Percentiles rank a stretch among this genome's conserved stretches.
phyloP scores from a whole-genome alignment of 257 asterid species.

The Dorcoceras hygrometricum region DNA sequence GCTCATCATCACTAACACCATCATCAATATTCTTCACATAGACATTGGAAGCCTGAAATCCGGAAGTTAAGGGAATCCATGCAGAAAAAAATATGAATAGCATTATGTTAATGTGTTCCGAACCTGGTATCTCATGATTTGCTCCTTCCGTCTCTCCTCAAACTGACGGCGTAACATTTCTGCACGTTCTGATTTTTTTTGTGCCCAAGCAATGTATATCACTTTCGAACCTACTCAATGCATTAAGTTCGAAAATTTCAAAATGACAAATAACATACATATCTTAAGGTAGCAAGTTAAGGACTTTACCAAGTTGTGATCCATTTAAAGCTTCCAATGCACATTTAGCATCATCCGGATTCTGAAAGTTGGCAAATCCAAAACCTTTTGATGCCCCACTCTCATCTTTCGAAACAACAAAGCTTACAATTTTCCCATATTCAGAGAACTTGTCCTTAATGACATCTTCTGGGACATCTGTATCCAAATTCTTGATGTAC shows the following conservation, averaged over 20 bases:
- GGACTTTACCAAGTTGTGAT: constrained; percentile 56
- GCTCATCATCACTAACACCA: constrained; percentile 60
- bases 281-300: constrained; percentile 12
- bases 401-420: constrained; percentile 51
- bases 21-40: constrained; percentile 81
- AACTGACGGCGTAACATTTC: constrained; percentile 58
- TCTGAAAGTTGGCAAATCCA: constrained; percentile 70
- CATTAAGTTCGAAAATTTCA: constrained; percentile 10
- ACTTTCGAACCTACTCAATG: constrained; percentile 58
- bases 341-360: constrained; percentile 56
- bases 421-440: constrained; percentile 53
- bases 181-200: constrained; percentile 76
- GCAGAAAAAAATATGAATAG: not conserved
- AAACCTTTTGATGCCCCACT: constrained; percentile 70
- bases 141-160: constrained; percentile 76
- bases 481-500: constrained; percentile 64
- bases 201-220: constrained; percentile 79
- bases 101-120: constrained; percentile 8
- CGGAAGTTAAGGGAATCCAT: constrained; percentile 15
- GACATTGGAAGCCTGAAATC: constrained; percentile 68
- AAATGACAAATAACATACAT: not conserved
- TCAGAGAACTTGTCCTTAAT: constrained; percentile 52
- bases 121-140: constrained; percentile 66
- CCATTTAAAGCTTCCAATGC: constrained; percentile 65
- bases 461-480: constrained; percentile 47